phyloP scores from a whole-genome alignment of 2,329 filamentous ascomycete species.

The Exserohilum turcica region DNA sequence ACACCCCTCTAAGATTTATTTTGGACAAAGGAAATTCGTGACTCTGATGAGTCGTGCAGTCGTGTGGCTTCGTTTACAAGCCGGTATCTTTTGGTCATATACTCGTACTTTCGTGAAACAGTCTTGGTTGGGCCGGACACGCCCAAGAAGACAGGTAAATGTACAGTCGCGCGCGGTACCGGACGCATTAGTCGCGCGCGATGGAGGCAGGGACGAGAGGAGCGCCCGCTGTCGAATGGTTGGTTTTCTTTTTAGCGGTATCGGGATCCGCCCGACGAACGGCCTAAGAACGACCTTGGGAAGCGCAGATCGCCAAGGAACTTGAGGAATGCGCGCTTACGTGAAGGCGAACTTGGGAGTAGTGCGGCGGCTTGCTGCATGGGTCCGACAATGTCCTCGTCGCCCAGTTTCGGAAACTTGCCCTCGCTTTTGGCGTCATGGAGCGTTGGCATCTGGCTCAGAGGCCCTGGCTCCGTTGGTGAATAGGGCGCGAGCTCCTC shows the following conservation, averaged over 20 bases:
- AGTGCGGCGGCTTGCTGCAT: conserved; percentile 60
- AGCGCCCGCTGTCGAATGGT: conserved; percentile 1
- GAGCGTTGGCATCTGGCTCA: conserved; percentile 70
- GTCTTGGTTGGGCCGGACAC: conserved; percentile 12
- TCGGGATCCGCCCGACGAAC: conserved; percentile 36
- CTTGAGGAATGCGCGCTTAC: conserved; percentile 47
- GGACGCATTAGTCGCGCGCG: conserved; percentile 34
- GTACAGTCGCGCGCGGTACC: conserved; percentile 36
- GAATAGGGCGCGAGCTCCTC: conserved; percentile 43
- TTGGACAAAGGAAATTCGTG: conserved; percentile 46
- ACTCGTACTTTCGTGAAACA: conserved; percentile 46
- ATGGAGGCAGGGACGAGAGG: conserved; percentile 33
- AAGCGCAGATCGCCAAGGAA: conserved; percentile 47
- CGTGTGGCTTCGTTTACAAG: conserved; percentile 41
- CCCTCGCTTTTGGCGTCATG: conserved; percentile 69
- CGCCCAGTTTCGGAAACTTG: conserved; percentile 87
- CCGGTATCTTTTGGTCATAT: conserved; percentile 39
- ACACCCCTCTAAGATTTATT: conserved; percentile 31
- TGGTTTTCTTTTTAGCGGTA: conserved; percentile 30
- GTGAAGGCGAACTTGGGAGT: conserved; percentile 46
- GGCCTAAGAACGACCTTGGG: conserved; percentile 41
- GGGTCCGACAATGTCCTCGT: conserved; percentile 91
- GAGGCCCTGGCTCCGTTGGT: conserved; percentile 58
- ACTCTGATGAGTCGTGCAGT: conserved; percentile 30
- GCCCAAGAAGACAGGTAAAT: conserved; percentile 31